A percentile compares a stretch with the other conserved stretches of the same genome.
Evolutionary conservation across 106 monocot genomes (phyloP).

Genomic region (Apostasia ramifera): DNA sequence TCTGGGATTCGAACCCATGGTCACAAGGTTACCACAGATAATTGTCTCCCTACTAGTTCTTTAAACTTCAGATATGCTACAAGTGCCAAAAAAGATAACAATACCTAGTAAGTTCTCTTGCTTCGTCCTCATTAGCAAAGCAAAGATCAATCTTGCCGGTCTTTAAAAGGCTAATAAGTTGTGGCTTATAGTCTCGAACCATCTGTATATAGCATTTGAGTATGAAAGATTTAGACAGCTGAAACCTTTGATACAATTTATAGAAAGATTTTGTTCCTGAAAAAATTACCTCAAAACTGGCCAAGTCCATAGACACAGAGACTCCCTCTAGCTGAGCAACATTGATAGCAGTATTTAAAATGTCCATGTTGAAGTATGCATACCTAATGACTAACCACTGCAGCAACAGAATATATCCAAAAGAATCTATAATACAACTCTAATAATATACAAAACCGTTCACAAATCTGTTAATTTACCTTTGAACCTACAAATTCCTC

Average conservation of each 20-base stretch:
- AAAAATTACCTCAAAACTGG: slow-evolving; percentile 73
- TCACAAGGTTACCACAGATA: no score
- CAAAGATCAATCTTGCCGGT: slow-evolving; percentile 76
- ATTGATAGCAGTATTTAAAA: slow-evolving; percentile 58
- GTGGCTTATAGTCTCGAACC: slow-evolving; percentile 56
- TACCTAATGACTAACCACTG: slow-evolving; percentile 90
- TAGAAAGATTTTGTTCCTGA: neutral
- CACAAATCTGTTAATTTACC: slow-evolving; percentile 29
- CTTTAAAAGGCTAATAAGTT: slow-evolving; percentile 56
- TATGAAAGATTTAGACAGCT: neutral
- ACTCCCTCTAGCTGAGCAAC: slow-evolving; percentile 77
- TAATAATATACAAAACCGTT: no score
- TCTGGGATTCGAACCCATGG: no score
- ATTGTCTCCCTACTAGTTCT: no score
- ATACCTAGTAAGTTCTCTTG: slow-evolving; percentile 77
- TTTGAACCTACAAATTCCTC: slow-evolving; percentile 77
- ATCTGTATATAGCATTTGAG: slow-evolving; percentile 28
- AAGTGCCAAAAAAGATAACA: no score
- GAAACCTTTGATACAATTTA: neutral
- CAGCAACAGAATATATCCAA: neutral
- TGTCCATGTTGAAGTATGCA: slow-evolving; percentile 57
- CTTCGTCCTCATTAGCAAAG: slow-evolving; percentile 95
- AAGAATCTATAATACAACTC: neutral
- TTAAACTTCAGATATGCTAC: no score
- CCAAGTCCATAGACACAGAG: slow-evolving; percentile 73